Conservation (phyloP, 2,329 filamentous ascomycete genomes). For the Alternaria triticimaculans region DNA sequence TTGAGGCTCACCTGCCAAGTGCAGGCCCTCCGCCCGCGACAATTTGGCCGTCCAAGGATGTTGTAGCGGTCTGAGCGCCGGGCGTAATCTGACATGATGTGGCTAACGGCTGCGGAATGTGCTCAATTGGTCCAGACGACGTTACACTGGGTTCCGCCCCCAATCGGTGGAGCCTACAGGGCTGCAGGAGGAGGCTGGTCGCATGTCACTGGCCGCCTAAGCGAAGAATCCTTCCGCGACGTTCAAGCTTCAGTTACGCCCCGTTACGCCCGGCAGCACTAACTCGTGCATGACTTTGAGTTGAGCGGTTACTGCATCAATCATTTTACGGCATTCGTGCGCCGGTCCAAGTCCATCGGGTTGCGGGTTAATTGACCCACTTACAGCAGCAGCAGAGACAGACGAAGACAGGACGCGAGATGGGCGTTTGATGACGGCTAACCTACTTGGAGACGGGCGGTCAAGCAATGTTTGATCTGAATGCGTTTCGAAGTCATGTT, state of each 20-base stretch:
- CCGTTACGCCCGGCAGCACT: slow-evolving; percentile 18
- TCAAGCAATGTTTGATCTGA: not conserved
- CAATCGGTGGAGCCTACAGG: slow-evolving; percentile 14
- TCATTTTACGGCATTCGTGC: slow-evolving; percentile 5
- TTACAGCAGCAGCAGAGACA: slow-evolving; percentile 10
- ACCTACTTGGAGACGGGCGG: slow-evolving; percentile 6
- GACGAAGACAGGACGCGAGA: slow-evolving; percentile 4
- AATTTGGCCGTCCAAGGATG: slow-evolving; percentile 7
- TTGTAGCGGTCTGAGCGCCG: slow-evolving; percentile 19
- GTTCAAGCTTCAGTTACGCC: slow-evolving; percentile 25
- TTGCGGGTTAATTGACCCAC: slow-evolving; percentile 6
- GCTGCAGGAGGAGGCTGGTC: slow-evolving; percentile 13
- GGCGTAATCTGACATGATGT: slow-evolving; percentile 37
- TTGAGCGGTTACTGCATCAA: slow-evolving; percentile 25
- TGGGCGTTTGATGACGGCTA: slow-evolving; percentile 30
- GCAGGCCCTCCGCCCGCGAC: slow-evolving; percentile 5
- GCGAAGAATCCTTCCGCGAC: slow-evolving; percentile 26
- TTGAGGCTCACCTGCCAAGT: slow-evolving; percentile 21
- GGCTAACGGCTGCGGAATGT: slow-evolving; percentile 16
- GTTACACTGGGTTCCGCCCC: slow-evolving; percentile 15
- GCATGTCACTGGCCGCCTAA: slow-evolving; percentile 15
- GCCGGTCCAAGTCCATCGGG: not conserved
- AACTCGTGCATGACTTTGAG: slow-evolving; percentile 14
- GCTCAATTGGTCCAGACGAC: slow-evolving; percentile 14
- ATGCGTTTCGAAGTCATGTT: not conserved